Base-by-base conservation (phyloP, 495 filamentous ascomycete species). In the Neurospora terricola region DNA sequence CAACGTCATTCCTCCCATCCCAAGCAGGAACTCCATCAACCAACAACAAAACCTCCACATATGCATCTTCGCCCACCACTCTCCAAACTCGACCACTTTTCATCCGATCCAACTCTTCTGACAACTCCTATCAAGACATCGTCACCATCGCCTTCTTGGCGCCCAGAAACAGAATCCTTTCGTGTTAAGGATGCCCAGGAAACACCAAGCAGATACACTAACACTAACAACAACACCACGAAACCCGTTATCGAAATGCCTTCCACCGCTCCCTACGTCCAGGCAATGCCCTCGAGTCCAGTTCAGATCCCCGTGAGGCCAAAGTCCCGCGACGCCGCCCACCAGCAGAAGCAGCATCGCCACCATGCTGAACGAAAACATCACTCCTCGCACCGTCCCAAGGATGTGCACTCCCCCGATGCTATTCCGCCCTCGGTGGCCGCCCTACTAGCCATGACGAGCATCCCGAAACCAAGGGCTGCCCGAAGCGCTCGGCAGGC, bases 361-460 rank as follows among this genome's bases (percentile, higher is more conserved):
- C 42, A 45, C n/a, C 18, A 21, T 10, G 42, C 9, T 21, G 42
- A 45, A n/a, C 42, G 71, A 21, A 73, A 48, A 34, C 73, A 74
- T 62, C 62, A 71, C 18, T 45, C 73, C 16, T 30, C 72, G 43
- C 76, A 73, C 48, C 81, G 81, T 37, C 72, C 79, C 8, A 76
- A 76, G 66, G 79, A 83, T 69, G 77, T 79, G 8, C 85, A 87
- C 76, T 83, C 84, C 5, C 84, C 83, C 23, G 85, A 87, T 77
- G 79, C 83, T 14, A 82, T 90, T 66, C 86, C 88, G 37, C 84
- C 88, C 11, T 88, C 88, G 0, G 86, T 89, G 66, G 88, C 88
- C 0, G 87, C 87, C 5, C 81, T 90, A 70, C 84, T 90, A 6
- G 88, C 88, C 45, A 78, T 88, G 71, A 90, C 88, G 70, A 84